Evolutionary conservation across 78 protist species (phyloP).

Genomic region (Dictyostelium intermedium): DNA sequence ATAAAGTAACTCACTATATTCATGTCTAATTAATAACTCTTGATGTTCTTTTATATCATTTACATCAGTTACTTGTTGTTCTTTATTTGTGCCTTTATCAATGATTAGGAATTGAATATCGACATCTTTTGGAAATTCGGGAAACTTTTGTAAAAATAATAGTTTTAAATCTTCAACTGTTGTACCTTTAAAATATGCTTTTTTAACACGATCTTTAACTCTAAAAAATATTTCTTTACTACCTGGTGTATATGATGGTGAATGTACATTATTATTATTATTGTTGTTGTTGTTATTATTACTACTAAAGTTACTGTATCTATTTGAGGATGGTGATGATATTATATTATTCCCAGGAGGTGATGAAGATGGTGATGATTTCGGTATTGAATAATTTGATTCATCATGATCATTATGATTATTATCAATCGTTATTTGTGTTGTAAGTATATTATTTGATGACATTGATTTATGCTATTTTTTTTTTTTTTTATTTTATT

Average conservation of each 20-base stretch:
- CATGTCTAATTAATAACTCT: slow-evolving; percentile 59
- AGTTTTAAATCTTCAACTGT: slow-evolving; percentile 51
- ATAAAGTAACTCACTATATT: background rate
- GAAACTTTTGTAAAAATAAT: slow-evolving; percentile 45
- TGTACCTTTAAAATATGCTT: slow-evolving; percentile 42
- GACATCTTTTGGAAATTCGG: slow-evolving; percentile 56
- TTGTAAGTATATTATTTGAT: background rate
- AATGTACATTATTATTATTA: background rate
- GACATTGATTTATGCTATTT: background rate
- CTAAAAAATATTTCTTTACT: slow-evolving; percentile 54
- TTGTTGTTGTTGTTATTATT: background rate
- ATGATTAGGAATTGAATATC: slow-evolving; percentile 28
- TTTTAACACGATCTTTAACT: slow-evolving; percentile 72
- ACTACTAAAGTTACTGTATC: background rate
- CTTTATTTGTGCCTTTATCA: slow-evolving; percentile 25
- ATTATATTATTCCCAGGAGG: background rate
- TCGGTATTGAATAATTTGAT: background rate
- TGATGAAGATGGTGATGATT: background rate
- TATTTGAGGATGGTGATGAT: background rate
- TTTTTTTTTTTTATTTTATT: background rate
- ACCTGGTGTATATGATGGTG: background rate
- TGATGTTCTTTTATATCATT: slow-evolving; percentile 23
- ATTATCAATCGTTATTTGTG: background rate
- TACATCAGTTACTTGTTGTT: background rate
- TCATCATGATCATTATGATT: background rate